Base-by-base conservation (phyloP, 805 yeast species). In the Lipomyces orientalis region DNA sequence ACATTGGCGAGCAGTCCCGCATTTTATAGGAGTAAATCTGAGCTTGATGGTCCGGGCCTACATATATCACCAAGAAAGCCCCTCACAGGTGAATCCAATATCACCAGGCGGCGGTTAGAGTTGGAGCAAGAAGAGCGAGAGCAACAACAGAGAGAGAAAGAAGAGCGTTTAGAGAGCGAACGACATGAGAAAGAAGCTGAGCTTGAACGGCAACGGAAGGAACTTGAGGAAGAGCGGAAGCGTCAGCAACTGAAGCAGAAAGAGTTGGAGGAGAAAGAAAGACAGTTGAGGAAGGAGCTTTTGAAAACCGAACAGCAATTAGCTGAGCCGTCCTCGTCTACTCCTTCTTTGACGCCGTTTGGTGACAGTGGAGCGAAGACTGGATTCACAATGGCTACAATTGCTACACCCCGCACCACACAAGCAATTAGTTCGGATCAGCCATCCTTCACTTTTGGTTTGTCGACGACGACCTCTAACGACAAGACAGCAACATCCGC, bases 31-130 rank as follows among this genome's bases (percentile, higher is more conserved):
- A 37, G 49, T 37, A 60, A 8, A 46, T 22, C 12, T 39, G 58
- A 54, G 9, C 46, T 64, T 25, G 39, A 10, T 7, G 67, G 34
- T 16, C 22, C 54, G 3, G 51, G 19, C 25, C 46, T 66, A 3
- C 62, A 52, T n/a, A 61, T 60, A 22, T 54, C 66, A 12, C 63
- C 65, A 1, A n/a, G 61, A 19, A 49, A 57, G 19, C 25, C 62
- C 14, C 16, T n/a, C 35, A 58, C 54, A 5, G 72, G 55, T 39
- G 73, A 68, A 46, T 62, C 65, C 9, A 72, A 65, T 12, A 68
- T 67, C 6, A 49, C 69, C 8, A 35, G 60, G 12, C 60, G 66
- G 33, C 66, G 74, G 29, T 55, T 63, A 25, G 67, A 67, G 58
- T 34, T 63, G 16, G 71, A 62, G 51, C 56, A 55, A 58, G 54